Conservation (phyloP, 306 rosid species). For the Macrotyloma uniflorum region DNA sequence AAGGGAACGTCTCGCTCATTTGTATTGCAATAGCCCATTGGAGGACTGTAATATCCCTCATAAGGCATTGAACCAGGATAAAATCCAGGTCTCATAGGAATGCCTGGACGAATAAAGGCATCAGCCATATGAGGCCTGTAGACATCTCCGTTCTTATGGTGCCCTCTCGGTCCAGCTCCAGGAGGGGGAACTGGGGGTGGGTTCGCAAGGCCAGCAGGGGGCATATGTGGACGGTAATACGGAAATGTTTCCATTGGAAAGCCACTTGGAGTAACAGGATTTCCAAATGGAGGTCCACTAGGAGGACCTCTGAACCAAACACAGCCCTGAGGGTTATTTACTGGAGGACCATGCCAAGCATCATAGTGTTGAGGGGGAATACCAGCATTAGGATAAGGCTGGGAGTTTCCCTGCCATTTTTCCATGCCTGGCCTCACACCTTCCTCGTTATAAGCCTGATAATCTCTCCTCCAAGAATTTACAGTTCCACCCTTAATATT, state of each 20-base stretch:
- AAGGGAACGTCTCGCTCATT: conserved; percentile 78
- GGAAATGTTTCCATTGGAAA: conserved; percentile 87
- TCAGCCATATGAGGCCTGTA: conserved; percentile 88
- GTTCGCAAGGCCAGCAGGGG: conserved; percentile 68
- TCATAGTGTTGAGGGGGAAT: conserved; percentile 77
- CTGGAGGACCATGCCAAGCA: conserved; percentile 79
- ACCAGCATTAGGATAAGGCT: conserved; percentile 67
- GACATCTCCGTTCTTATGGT: conserved; percentile 85
- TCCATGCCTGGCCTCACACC: conserved; percentile 63
- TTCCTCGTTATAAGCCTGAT: conserved; percentile 59
- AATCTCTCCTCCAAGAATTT: conserved; percentile 71
- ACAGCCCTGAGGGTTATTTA: conserved; percentile 79
- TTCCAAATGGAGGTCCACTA: conserved; percentile 78
- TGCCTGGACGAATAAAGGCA: conserved; percentile 72
- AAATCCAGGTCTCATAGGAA: conserved; percentile 89
- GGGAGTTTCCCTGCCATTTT: conserved; percentile 85
- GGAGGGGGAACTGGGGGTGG: conserved; percentile 68
- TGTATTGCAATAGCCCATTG: conserved; percentile 74
- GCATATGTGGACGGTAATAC: conserved; percentile 77
- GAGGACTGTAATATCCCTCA: conserved; percentile 79
- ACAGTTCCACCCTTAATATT: conserved; percentile 47
- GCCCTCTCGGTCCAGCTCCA: conserved; percentile 77
- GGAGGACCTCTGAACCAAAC: conserved; percentile 94
- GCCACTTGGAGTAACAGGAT: conserved; percentile 75
- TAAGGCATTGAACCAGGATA: conserved; percentile 78